Percentiles rank a stretch among this genome's conserved stretches.
Evolutionary conservation across 2,329 filamentous ascomycete species (phyloP).

Genomic region (Trichoderma simmonsii): DNA sequence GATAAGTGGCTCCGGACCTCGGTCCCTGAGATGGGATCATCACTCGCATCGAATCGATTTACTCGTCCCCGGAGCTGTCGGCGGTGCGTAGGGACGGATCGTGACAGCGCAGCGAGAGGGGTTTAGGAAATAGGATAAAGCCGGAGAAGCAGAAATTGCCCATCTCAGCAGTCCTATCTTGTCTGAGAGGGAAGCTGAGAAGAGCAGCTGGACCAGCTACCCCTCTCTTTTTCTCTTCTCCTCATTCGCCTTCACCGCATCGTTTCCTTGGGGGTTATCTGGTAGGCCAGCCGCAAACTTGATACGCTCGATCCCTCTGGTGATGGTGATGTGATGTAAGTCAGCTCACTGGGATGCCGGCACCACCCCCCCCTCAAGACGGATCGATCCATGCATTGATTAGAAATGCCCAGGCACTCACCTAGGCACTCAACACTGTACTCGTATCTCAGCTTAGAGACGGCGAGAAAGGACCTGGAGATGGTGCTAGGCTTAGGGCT

Average conservation of each 20-base stretch:
- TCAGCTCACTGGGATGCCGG: not conserved
- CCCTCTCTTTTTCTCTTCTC: not conserved
- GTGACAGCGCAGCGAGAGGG: not conserved
- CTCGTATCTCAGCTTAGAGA: not conserved
- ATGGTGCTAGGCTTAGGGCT: not conserved
- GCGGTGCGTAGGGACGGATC: not conserved
- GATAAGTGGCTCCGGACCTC: not conserved
- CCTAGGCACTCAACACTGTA: not conserved
- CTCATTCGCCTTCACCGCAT: not conserved
- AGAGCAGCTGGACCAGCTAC: not conserved
- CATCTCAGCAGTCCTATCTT: not conserved
- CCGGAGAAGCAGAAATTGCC: not conserved
- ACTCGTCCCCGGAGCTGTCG: not conserved
- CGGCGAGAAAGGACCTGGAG: not conserved
- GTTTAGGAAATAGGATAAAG: not conserved
- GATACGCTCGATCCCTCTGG: not conserved
- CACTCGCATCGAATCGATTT: not conserved
- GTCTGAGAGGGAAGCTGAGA: not conserved
- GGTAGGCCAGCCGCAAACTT: not conserved
- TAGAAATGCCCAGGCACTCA: not conserved
- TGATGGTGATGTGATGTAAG: conserved; percentile 12
- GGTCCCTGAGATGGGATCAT: not conserved
- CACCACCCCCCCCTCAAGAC: not conserved
- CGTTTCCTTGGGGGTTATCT: not conserved
- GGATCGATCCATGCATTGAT: not conserved